Base-by-base conservation (phyloP, 1,139 yeast species). In the Yamadazyma blattariae region DNA sequence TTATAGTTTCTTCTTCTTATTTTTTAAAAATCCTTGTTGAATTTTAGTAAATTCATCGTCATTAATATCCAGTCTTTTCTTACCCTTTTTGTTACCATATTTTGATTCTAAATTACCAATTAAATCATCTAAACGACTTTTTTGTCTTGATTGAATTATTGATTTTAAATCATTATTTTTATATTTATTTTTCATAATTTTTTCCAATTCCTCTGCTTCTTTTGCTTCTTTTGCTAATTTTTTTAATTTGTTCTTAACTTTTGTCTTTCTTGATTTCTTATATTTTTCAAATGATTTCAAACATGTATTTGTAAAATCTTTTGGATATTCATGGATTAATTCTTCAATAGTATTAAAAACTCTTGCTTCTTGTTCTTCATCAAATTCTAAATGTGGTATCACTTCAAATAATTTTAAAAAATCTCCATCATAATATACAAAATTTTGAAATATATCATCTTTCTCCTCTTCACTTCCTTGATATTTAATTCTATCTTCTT, bases 311-410 rank as follows among this genome's bases (percentile, higher is more conserved):
- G 84, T 72, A 9, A 81, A 67, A 3, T 56, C 58, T 37, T 74
- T 71, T 21, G 86, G 71, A 7, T 63, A 71, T 34, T 65, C 72
- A 25, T 70, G 64, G 17, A 87, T 72, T n/a, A 65, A 71, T 30
- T 63, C 71, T 27, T 71, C 67, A 22, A 87, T 73, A 3, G 79
- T 66, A 3, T 55, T 56, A 40, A 73, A 74, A 19, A 85, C 71
- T 25, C 96, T 68, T 34, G 58, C 59, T 46, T 82, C 89, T 45
- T 79, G 84, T 6, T 61, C 71, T 36, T 66, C 75, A n/a, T 70
- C 68, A 34, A 81, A 72, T 42, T 82, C 89, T 35, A 84, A 70
- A 57, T 88, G 96, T 12, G 94, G 84, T 7, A 88, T 81, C 30
- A 71, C 69, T 54, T 86, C 95, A 53, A 87, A 83, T 12, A 88